Evolutionary conservation across 441 rosid genomes (phyloP), one percentile per base, ranked within the genome.

Genomic region (Arabidopsis hybrid): DNA sequence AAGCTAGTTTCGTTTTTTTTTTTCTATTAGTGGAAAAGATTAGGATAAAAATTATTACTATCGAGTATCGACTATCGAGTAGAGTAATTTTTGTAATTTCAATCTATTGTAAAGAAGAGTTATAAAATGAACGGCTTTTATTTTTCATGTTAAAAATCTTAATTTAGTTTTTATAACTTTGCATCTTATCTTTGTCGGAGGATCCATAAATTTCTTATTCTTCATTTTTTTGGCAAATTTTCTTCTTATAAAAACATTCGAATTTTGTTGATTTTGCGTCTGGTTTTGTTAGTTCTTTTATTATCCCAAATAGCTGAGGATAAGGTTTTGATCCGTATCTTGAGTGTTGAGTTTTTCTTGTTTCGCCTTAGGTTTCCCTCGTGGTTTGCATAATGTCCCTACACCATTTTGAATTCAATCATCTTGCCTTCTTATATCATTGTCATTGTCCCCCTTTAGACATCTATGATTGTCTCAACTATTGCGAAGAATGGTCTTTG

Each of bases 41-140:
- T 46, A 65, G 69, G 55, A 3, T 8, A 8, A 50, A 34, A 13
- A 66, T 45, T 45, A 66, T 73, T 47, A 46, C 55, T 6, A 5
- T 5, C 8, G 29, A 21, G 29, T n/a, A n/a, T n/a, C n/a, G n/a
- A n/a, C n/a, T 10, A 17, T 49, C 53, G 53, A 49, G 32, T 17
- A 59, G 58, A 56, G 79, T 76, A 61, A 18, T 12, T 75, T 75
- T 75, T 61, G 69, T 60, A 26, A 67, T 69, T 47, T 7, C 52
- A 69, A 56, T 69, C 69, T 8, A 11, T 8, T 76, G 75, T 76
- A 69, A 53, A 76, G 79, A 75, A 9, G 59, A 21, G 32, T 50
- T 60, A 69, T 55, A 43, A 60, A 66, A 61, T 12, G 35, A 53
- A 63, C 74, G 70, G 74, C 65, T 38, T 9, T 21, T 50, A n/a